Base-by-base conservation (phyloP, 495 filamentous ascomycete species). In the Penicillium soppii region DNA sequence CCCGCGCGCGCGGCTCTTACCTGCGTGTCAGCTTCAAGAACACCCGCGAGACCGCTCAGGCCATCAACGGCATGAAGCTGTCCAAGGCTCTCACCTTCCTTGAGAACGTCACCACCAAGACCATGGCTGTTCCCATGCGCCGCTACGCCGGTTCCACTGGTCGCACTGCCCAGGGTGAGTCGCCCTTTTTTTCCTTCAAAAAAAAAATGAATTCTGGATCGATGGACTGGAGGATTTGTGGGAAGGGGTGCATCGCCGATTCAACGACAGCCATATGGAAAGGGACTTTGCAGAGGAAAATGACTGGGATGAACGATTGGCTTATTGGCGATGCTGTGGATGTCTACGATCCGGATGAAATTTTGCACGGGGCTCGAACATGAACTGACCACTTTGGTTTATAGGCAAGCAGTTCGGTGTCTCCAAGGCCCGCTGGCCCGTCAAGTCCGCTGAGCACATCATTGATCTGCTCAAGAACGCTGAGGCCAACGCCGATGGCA, bases 21-120 rank as follows among this genome's bases (percentile, higher is more conserved):
- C 90, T 99, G 60, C 92, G 94, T 66, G 91, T 96, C 69, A 94
- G 88, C 63, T 97, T 96, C 88, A 97, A 97, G 85, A 97, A 98
- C 85, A 97, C 94, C 75, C 90, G 92, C 70, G 95, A 99, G 82
- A 96, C 94, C 58, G 95, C 94, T 50, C 92, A 97, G 80, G 91
- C 92, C 56, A 91, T 97, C 85, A 97, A 90, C 77, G 92, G 94
- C 76, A 96, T 92, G 94, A 97, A 97, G 82, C 81, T 97, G 67
- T 79, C 86, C 75, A 94, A 94, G 68, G 95, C 94, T 57, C 77
- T 96, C 61, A 82, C 80, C 67, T 99, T 92, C 86, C 86, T 99
- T 69, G 90, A 94, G 79, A 97, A 97, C 74, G 94, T 99, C 61
- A 83, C 85, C 71, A 86, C 87, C 75, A 89, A 97, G 81, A 86